Evolutionary conservation across 768 basidiomycete genomes (phyloP).

Genomic region (Tephrocybe sp.): DNA sequence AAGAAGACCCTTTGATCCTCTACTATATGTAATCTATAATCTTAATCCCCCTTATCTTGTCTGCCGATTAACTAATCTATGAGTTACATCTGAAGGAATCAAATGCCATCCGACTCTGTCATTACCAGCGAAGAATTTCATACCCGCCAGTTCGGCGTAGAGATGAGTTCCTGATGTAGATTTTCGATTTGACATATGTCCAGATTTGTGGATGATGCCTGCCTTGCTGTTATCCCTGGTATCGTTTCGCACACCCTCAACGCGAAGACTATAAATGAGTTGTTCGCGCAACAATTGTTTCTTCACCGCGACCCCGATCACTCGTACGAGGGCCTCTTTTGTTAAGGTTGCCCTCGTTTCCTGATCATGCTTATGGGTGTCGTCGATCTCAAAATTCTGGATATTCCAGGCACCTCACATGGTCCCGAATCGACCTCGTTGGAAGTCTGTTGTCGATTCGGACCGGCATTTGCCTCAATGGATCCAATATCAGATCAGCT

Average conservation of each 20-base stretch:
- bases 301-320: constrained; percentile 14
- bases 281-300: constrained; percentile 19
- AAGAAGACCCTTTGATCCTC: constrained; percentile 81
- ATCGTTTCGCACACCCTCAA: constrained; percentile 26
- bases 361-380: constrained; percentile 12
- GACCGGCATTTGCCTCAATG: constrained; percentile 12
- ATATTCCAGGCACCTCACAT: constrained; percentile 10
- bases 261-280: constrained; percentile 46
- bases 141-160: constrained; percentile 42
- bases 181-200: constrained; percentile 45
- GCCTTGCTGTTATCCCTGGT: constrained; percentile 30
- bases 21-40: constrained; percentile 49
- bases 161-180: constrained; percentile 45
- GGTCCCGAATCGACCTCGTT: constrained; percentile 1
- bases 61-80: constrained; percentile 42
- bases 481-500: constrained; percentile 2
- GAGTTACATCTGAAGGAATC: constrained; percentile 39
- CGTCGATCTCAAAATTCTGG: constrained; percentile 1
- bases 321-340: constrained; percentile 16
- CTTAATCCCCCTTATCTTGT: constrained; percentile 46
- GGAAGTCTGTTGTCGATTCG: constrained; percentile 9
- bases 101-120: constrained; percentile 25
- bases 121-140: constrained; percentile 32
- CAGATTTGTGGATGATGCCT: constrained; percentile 43
- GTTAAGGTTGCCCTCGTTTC: constrained; percentile 6